phyloP scores from a whole-genome alignment of 2,329 filamentous ascomycete species.

The Penicillium sp. region DNA sequence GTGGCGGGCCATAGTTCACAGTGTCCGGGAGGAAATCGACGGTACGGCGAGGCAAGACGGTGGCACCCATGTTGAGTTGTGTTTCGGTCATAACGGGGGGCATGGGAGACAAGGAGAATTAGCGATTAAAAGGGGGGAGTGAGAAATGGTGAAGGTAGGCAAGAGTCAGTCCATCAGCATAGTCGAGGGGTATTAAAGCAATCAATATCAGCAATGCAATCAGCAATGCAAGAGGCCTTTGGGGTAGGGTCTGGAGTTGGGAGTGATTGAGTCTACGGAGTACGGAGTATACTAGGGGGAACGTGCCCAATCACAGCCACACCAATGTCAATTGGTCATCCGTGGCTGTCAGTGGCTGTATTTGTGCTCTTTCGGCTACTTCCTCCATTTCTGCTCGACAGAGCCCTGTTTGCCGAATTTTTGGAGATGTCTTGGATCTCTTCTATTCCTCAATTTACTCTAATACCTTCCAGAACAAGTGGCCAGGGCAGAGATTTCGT shows the following conservation, averaged over 20 bases:
- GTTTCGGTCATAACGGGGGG: constrained; percentile 17
- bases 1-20: constrained; percentile 21
- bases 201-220: background rate
- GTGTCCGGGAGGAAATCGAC: constrained; percentile 27
- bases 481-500: constrained; percentile 9
- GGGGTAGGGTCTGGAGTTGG: background rate
- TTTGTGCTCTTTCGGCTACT: background rate
- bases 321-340: constrained; percentile 19
- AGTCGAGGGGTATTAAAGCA: background rate
- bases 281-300: constrained; percentile 20
- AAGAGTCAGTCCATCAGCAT: background rate
- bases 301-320: constrained; percentile 15
- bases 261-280: constrained; percentile 20
- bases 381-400: background rate
- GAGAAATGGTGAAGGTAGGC: background rate
- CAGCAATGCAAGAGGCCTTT: background rate
- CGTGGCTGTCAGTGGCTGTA: too few relatives aligned
- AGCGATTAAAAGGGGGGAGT: constrained; percentile 2
- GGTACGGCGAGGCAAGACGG: constrained; percentile 28
- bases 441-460: background rate
- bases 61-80: constrained; percentile 30
- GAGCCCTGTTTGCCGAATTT: too few relatives aligned
- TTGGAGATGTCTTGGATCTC: background rate
- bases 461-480: background rate
- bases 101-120: constrained; percentile 3